A percentile compares a stretch with the other conserved stretches of the same genome.
These are phyloP conservation scores for Podospora anserina DNA, from an alignment of 495 filamentous ascomycete species.

Conservation along the genomic window DNA sequence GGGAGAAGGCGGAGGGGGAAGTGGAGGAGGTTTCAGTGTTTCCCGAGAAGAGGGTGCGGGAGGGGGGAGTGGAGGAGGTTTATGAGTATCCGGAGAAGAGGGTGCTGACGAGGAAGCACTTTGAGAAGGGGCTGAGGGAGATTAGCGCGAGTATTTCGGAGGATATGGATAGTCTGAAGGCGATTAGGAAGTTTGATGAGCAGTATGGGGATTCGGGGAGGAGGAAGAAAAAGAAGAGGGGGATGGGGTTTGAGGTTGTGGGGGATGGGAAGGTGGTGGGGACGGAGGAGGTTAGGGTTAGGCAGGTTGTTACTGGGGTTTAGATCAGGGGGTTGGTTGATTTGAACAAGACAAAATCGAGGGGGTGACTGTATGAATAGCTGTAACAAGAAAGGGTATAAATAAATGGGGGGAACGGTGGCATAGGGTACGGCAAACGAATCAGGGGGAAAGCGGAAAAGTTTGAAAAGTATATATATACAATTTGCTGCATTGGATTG, in stretches of 20 bases:
- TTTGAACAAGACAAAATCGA: background rate
- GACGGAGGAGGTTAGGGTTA: constrained; percentile 32
- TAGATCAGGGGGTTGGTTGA: background rate
- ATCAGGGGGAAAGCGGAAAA: background rate
- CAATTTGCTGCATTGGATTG: background rate
- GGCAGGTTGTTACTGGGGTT: constrained; percentile 25
- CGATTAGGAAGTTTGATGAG: constrained; percentile 93
- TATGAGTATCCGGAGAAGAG: constrained; percentile 66
- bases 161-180: constrained; percentile 82
- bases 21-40: background rate
- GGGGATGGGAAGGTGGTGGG: constrained; percentile 16
- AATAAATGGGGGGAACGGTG: background rate
- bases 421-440: background rate
- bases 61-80: constrained; percentile 30
- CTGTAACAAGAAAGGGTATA: background rate
- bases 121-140: constrained; percentile 80
- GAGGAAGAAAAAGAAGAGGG: constrained; percentile 53
- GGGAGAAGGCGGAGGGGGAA: background rate
- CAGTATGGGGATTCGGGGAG: constrained; percentile 88
- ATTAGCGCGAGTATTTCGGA: constrained; percentile 92
- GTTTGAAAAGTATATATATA: background rate
- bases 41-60: background rate
- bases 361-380: background rate
- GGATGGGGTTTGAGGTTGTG: constrained; percentile 64
- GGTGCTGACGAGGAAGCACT: constrained; percentile 64